phyloP scores from a whole-genome alignment of 176 grass and related monocot genomes.

The Ensete ventricosum region DNA sequence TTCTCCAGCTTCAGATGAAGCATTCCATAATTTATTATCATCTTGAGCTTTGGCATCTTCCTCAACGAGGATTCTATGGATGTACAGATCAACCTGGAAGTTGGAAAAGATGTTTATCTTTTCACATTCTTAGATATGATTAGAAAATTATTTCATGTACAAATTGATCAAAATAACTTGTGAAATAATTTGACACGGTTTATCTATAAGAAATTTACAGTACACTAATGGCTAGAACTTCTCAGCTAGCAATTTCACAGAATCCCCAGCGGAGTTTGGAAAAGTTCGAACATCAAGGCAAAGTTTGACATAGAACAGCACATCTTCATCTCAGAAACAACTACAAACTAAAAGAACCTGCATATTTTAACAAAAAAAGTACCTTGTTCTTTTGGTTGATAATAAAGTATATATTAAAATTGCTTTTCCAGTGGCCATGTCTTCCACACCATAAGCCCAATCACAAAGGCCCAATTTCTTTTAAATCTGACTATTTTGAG shows the following conservation, averaged over 20 bases:
- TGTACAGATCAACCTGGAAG: slow-evolving; percentile 80
- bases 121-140: not conserved
- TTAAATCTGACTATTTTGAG: no score
- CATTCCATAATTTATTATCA: slow-evolving; percentile 51
- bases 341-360: no score
- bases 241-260: not conserved
- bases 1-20: slow-evolving; percentile 52
- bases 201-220: not conserved
- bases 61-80: slow-evolving; percentile 80
- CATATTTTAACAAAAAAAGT: not conserved
- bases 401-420: not conserved
- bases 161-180: not conserved
- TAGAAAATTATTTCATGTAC: not conserved
- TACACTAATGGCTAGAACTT: not conserved
- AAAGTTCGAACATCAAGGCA: not conserved
- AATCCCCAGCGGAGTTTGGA: not conserved
- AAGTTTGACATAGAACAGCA: not conserved
- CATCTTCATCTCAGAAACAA: no score
- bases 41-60: slow-evolving; percentile 39
- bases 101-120: slow-evolving; percentile 9
- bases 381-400: not conserved
- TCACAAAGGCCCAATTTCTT: not conserved
- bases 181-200: not conserved
- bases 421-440: no score
- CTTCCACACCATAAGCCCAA: not conserved